Evolutionary conservation across 495 filamentous ascomycete species (phyloP), one percentile per base, ranked within the genome.

Genomic region (Pyronema omphalodes): DNA sequence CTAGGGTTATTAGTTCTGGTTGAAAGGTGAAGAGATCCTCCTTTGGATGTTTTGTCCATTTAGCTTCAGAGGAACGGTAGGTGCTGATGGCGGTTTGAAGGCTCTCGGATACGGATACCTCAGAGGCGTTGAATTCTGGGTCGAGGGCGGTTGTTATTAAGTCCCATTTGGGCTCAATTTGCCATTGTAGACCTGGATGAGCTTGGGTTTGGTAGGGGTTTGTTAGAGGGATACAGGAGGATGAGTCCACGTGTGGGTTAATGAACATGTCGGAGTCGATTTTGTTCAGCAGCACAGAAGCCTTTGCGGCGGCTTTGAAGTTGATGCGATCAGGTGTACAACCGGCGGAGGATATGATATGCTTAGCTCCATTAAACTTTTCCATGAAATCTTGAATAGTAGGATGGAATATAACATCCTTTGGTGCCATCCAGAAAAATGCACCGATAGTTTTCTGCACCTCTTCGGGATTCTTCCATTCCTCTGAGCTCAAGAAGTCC

Each of bases 381-480:
- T 73, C 60, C 64, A 93, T 83, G 60, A 94, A 95, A 9, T 75
- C 61, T 33, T 69, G 71, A 12, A 96, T 60, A 43, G 71, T 71
- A 7, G 72, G 64, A 60, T 91, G 74, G 1, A 73, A 66, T 7
- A 70, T 68, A n/a, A 94, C 73, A 0, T 75, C 78, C 9, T 71
- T 70, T 3, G 82, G 82, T 5, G 93, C 71, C 49, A 85, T 82
- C 89, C 89, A 98, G 52, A 88, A 73, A 29, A 93, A 78, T 33
- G 72, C 78, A 29, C 73, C 68, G 43, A 98, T 61, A 44, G 79
- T 78, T 11, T 68, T 65, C 67, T 84, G 85, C 14, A 93, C 71
- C 11, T 74, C 67, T 29, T 72, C 63, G 15, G 78, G 74, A 53
- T 63, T 49, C 15, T 71, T 70, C 83, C 86, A 93, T 64, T 96